These are phyloP conservation scores for Coprinopsis marcescibilis DNA, from an alignment of 768 basidiomycete genomes.

Conservation along the genomic window DNA sequence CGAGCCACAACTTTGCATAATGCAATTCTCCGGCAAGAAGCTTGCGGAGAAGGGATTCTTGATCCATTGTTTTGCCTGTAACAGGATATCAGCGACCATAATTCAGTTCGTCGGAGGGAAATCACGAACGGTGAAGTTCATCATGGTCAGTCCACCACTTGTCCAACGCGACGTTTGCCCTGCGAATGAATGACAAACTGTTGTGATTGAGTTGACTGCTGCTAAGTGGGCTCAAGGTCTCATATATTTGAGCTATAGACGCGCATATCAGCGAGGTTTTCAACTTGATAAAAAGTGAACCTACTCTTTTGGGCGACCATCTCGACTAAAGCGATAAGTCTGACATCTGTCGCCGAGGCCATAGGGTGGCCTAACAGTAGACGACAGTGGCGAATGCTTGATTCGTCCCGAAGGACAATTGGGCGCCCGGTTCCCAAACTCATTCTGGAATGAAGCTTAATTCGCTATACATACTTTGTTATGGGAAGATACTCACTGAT, in stretches of 20 bases:
- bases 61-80: conserved; percentile 73
- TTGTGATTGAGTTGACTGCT: conserved; percentile 81
- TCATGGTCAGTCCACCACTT: conserved; percentile 92
- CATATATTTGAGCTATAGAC: conserved; percentile 80
- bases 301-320: conserved; percentile 87
- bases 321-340: conserved; percentile 83
- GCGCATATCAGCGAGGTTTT: not conserved
- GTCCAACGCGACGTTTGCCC: conserved; percentile 80
- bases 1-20: conserved; percentile 92
- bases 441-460: conserved; percentile 46
- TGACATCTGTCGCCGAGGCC: conserved; percentile 85
- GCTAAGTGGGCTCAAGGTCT: conserved; percentile 81
- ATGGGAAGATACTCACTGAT: conserved; percentile 56
- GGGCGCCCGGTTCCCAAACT: conserved; percentile 90
- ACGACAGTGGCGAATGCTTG: conserved; percentile 79
- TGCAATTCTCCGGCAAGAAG: conserved; percentile 85
- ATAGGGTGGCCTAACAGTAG: conserved; percentile 78
- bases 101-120: not conserved
- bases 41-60: conserved; percentile 79
- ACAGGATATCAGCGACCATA: not conserved
- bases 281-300: conserved; percentile 17
- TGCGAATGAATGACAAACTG: conserved; percentile 80
- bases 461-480: not conserved
- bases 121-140: conserved; percentile 63
- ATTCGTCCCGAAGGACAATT: conserved; percentile 84